Evolutionary conservation across 139 green algal genomes (phyloP).

Genomic region (Pycnococcus provasolii): DNA sequence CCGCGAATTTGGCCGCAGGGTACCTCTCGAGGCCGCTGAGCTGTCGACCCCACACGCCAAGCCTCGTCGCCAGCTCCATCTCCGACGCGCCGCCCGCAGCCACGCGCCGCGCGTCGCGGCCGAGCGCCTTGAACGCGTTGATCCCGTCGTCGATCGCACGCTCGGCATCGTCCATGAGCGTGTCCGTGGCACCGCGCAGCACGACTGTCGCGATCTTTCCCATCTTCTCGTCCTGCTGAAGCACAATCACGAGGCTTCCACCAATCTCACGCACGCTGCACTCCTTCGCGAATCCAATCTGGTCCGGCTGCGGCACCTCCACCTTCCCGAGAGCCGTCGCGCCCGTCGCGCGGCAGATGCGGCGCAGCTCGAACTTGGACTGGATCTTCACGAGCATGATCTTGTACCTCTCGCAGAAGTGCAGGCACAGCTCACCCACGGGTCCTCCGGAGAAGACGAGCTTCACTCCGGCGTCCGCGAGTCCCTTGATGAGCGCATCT

Average conservation of each 20-base stretch:
- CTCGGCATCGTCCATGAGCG: conserved; percentile 86
- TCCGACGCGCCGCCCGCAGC: conserved; percentile 75
- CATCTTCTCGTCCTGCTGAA: conserved; percentile 54
- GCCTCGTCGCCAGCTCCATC: conserved; percentile 64
- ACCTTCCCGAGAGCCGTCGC: conserved; percentile 63
- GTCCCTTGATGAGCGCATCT: conserved; percentile 74
- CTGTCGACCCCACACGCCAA: conserved; percentile 53
- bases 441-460: conserved; percentile 67
- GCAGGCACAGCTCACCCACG: conserved; percentile 93
- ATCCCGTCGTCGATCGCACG: conserved; percentile 89
- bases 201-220: conserved; percentile 73
- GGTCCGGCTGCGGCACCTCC: conserved; percentile 25
- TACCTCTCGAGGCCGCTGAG: conserved; percentile 94
- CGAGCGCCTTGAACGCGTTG: conserved; percentile 89
- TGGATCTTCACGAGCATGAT: conserved; percentile 62
- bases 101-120: conserved; percentile 61
- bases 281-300: conserved; percentile 31
- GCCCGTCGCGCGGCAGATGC: conserved; percentile 81
- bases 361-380: conserved; percentile 94
- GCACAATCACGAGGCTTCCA: conserved; percentile 55
- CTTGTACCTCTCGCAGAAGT: conserved; percentile 90
- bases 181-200: conserved; percentile 78
- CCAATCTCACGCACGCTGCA: conserved; percentile 71
- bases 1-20: conserved; percentile 81
- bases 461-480: conserved; percentile 49